Base-by-base conservation (phyloP, 371 early-diverging fungal species). In the Coemansia sp. region DNA sequence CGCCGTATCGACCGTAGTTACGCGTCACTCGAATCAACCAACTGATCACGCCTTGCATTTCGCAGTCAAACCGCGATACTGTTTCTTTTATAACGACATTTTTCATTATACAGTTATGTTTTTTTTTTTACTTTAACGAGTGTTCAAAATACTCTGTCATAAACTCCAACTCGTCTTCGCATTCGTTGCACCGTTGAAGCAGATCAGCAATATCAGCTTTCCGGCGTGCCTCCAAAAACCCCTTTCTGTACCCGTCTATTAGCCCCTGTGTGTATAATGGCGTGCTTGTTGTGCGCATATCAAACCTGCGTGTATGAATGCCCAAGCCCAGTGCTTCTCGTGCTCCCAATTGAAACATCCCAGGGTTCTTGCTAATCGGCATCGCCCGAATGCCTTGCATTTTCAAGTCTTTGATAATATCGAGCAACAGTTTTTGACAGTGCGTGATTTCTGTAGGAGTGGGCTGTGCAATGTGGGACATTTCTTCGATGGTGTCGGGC, bases 201-300 rank as follows among this genome's bases (percentile, higher is more conserved):
- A 59, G 60, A 7, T 59, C 60, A 24, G 47, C 47, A 26, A 59
- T 27, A 21, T 59, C 47, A 4, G 45, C 47, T 26, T 59, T 26
- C 8, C 21, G 21, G 10, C 51, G 26, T 3, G 71, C 67, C 8
- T 55, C 24, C 26, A 27, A 31, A 48, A 70, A 74, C 24, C 75
- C 75, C 14, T 53, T 8, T 5, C 75, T 27, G 29, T 74, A 74
- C n/a, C 75, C 75, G n/a, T 74, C 67, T 16, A 74, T 14, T 67
- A 74, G 50, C 7, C 75, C 75, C 6, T 45, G 40, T 0, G 67
- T 70, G 42, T 56, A 60, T 7, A 50, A 16, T 5, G 71, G 75
- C 37, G 18, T 53, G 4, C 27, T 11, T 4, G 75, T 64, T 2
- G 71, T 69, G 5, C 16, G 26, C 53, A n/a, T 16, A 24, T 74